These are phyloP conservation scores for Pterocarpus santalinus DNA, from an alignment of 306 rosid species.

Conservation along the genomic window DNA sequence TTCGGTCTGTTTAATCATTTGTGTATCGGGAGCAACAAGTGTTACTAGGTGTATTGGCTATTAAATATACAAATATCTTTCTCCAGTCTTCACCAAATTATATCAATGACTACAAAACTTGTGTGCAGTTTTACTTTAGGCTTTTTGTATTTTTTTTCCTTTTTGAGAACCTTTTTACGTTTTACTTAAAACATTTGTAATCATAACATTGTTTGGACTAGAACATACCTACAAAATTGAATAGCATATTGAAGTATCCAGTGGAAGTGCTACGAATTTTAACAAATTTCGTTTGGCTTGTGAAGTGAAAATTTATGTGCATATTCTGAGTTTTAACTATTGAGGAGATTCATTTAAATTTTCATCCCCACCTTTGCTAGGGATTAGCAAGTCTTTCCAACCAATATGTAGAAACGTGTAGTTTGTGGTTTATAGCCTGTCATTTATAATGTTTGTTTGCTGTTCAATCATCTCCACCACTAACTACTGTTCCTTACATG, in stretches of 20 bases:
- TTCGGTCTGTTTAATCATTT: too few species aligned
- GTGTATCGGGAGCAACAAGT: conserved; percentile 2
- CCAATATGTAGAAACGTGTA: not conserved
- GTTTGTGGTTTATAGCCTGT: not conserved
- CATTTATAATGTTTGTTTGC: conserved; percentile 9
- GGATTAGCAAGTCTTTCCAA: not conserved
- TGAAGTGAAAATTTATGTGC: not conserved
- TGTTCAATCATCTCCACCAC: conserved; percentile 1
- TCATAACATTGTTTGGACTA: conserved; percentile 2
- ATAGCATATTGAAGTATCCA: not conserved
- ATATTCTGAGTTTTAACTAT: conserved; percentile 12
- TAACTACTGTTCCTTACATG: not conserved
- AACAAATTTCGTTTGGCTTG: not conserved
- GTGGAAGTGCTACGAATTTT: conserved; percentile 6
- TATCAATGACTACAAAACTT: conserved; percentile 17
- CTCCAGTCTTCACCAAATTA: conserved; percentile 18
- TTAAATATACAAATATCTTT: not conserved
- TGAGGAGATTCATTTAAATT: conserved; percentile 19
- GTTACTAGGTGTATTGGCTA: conserved; percentile 21
- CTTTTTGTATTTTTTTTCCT: not conserved
- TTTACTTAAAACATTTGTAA: conserved; percentile 34
- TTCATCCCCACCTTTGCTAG: not conserved
- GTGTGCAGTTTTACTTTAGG: conserved; percentile 20
- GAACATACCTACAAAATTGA: not conserved
- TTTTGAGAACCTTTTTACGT: conserved; percentile 26